Evolutionary conservation across 768 basidiomycete species (phyloP).

Genomic region (Lactarius akahatsu): DNA sequence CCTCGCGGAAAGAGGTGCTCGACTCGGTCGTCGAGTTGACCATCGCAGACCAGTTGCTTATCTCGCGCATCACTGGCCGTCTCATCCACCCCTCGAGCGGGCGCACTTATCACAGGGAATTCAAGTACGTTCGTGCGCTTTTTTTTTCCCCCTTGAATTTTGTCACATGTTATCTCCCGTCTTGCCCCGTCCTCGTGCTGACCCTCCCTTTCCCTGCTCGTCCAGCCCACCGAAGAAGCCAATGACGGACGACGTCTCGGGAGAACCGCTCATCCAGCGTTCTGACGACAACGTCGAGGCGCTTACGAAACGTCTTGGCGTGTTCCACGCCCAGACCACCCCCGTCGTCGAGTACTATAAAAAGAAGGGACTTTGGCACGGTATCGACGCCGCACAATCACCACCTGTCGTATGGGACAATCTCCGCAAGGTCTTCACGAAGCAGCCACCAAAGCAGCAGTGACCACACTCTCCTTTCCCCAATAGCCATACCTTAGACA

Average conservation of each 20-base stretch:
- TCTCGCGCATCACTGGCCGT: conserved; percentile 96
- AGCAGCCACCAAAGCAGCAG: conserved; percentile 31
- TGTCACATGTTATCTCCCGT: neutral
- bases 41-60: conserved; percentile 93
- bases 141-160: neutral
- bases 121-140: conserved; percentile 59
- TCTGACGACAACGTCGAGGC: conserved; percentile 98
- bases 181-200: neutral
- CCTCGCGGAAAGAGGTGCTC: conserved; percentile 77
- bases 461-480: neutral
- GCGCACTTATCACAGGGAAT: conserved; percentile 92
- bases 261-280: conserved; percentile 94
- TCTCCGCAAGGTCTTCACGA: conserved; percentile 62
- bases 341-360: conserved; percentile 98
- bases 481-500: neutral
- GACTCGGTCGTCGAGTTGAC: conserved; percentile 90
- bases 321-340: conserved; percentile 93
- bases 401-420: conserved; percentile 91
- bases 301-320: conserved; percentile 78
- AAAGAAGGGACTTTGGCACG: conserved; percentile 83
- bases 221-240: conserved; percentile 92
- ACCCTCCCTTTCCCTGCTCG: conserved; percentile 15
- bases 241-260: conserved; percentile 91
- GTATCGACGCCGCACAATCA: conserved; percentile 91
- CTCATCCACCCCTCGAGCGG: conserved; percentile 89